These are phyloP conservation scores for Cucurbita argyrosperma DNA, from an alignment of 306 rosid species.

Conservation along the genomic window DNA sequence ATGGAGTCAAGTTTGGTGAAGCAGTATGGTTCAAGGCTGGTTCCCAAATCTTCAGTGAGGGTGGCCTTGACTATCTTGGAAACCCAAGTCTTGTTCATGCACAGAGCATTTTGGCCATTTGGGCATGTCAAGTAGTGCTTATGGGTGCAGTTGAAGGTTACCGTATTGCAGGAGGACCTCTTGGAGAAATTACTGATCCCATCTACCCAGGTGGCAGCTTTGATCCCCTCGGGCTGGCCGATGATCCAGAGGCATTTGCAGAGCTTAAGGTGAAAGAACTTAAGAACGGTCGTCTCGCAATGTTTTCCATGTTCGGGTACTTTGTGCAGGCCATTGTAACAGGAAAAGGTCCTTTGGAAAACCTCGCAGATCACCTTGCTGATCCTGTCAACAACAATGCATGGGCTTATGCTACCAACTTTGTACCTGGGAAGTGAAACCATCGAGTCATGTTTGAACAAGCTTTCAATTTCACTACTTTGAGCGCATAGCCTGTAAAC, in stretches of 20 bases:
- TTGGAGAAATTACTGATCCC: conserved; percentile 19
- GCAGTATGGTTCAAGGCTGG: conserved; percentile 33
- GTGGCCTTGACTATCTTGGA: conserved; percentile 24
- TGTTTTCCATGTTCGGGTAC: conserved; percentile 26
- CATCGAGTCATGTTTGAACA: neutral
- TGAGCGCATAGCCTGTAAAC: neutral
- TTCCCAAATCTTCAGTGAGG: conserved; percentile 24
- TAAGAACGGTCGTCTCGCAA: conserved; percentile 22
- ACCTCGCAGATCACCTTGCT: conserved; percentile 27
- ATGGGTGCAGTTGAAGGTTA: conserved; percentile 27
- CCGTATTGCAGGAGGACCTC: conserved; percentile 23
- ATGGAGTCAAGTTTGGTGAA: conserved; percentile 24
- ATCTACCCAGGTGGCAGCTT: conserved; percentile 26
- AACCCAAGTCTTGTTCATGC: conserved; percentile 25
- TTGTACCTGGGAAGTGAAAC: conserved; percentile 21
- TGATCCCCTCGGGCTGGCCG: conserved; percentile 23
- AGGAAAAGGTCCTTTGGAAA: conserved; percentile 25
- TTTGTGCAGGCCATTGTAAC: conserved; percentile 24
- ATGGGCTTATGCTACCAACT: conserved; percentile 21
- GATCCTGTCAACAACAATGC: conserved; percentile 24
- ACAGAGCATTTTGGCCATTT: conserved; percentile 21
- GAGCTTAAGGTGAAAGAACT: conserved; percentile 28
- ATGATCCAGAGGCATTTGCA: conserved; percentile 28
- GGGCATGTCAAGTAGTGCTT: conserved; percentile 21
- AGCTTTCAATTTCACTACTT: neutral